phyloP scores from a whole-genome alignment of 495 filamentous ascomycete genomes.

The Xylaria grammica region DNA sequence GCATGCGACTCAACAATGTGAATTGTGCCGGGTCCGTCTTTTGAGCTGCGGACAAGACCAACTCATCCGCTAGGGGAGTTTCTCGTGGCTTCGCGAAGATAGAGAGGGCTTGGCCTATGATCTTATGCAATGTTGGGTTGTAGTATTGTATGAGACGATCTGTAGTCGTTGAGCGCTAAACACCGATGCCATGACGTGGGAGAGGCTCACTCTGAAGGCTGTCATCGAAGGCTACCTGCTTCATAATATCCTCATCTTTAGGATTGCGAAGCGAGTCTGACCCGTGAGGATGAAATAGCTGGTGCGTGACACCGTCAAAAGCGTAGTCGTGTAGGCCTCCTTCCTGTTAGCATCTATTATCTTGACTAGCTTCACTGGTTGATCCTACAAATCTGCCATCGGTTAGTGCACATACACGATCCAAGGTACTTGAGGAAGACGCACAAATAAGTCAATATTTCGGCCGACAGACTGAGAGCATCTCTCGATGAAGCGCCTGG shows the following conservation, averaged over 20 bases:
- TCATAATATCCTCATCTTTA: constrained; percentile 65
- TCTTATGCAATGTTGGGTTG: constrained; percentile 44
- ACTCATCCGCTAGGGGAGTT: constrained; percentile 51
- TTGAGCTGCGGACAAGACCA: constrained; percentile 45
- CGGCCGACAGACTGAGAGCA: constrained; percentile 48
- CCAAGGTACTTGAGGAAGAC: constrained; percentile 23
- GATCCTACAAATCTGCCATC: constrained; percentile 25
- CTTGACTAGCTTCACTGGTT: background rate
- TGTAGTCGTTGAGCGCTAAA: constrained; percentile 16
- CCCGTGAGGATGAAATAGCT: constrained; percentile 67
- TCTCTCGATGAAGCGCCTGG: constrained; percentile 54
- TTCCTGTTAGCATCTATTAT: constrained; percentile 9
- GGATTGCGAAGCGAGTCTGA: constrained; percentile 57
- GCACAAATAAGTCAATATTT: constrained; percentile 64
- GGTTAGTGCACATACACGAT: background rate
- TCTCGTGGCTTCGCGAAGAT: constrained; percentile 50
- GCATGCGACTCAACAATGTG: constrained; percentile 52
- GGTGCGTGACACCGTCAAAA: constrained; percentile 68
- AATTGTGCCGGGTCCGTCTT: constrained; percentile 45
- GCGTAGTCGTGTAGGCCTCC: constrained; percentile 64
- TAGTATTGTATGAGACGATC: constrained; percentile 51
- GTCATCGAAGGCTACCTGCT: constrained; percentile 67
- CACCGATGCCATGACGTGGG: background rate
- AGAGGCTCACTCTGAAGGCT: constrained; percentile 61
- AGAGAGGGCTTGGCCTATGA: constrained; percentile 45